phyloP scores from a whole-genome alignment of 2,329 filamentous ascomycete genomes.

The Chaetothyriales sp. region DNA sequence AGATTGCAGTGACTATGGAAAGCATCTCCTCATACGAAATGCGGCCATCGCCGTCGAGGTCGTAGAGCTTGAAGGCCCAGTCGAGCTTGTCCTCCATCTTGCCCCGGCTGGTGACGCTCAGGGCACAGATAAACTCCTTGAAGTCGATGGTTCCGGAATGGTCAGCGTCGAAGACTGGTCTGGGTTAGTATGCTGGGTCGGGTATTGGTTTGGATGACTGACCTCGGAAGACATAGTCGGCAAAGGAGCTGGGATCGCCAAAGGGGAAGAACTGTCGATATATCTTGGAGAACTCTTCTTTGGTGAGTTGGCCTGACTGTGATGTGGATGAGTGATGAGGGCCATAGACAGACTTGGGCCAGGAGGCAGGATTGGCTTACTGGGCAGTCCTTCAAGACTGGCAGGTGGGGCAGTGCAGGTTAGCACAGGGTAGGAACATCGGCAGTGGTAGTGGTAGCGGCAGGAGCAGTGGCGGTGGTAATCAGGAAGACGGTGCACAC shows the following conservation, averaged over 20 bases:
- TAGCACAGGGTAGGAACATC: constrained; percentile 2
- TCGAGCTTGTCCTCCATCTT: constrained; percentile 99
- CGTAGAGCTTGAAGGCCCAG: constrained; percentile 98
- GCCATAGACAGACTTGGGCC: not conserved
- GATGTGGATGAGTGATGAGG: not conserved
- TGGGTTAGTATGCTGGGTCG: not conserved
- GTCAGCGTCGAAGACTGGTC: constrained; percentile 77
- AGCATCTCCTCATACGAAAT: constrained; percentile 99
- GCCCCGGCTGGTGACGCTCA: constrained; percentile 90
- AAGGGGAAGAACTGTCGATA: constrained; percentile 99
- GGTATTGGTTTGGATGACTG: constrained; percentile 1
- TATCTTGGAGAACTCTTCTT: constrained; percentile 98
- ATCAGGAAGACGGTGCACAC: constrained; percentile 18
- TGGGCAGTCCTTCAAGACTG: constrained; percentile 85
- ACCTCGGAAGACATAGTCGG: constrained; percentile 89
- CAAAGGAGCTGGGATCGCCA: constrained; percentile 91
- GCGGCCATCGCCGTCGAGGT: constrained; percentile 97
- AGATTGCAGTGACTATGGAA: constrained; percentile 95
- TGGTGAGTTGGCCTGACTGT: constrained; percentile 76
- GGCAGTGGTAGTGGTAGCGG: not conserved
- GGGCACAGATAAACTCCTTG: constrained; percentile 97
- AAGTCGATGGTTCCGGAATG: constrained; percentile 97
- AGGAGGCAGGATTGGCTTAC: not conserved
- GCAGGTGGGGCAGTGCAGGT: constrained; percentile 44
- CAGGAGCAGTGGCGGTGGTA: not conserved